Percentiles rank a stretch among this genome's conserved stretches.
These are phyloP conservation scores for Cordyceps cateniannulata DNA, from an alignment of 2,329 filamentous ascomycete species.

Conservation along the genomic window DNA sequence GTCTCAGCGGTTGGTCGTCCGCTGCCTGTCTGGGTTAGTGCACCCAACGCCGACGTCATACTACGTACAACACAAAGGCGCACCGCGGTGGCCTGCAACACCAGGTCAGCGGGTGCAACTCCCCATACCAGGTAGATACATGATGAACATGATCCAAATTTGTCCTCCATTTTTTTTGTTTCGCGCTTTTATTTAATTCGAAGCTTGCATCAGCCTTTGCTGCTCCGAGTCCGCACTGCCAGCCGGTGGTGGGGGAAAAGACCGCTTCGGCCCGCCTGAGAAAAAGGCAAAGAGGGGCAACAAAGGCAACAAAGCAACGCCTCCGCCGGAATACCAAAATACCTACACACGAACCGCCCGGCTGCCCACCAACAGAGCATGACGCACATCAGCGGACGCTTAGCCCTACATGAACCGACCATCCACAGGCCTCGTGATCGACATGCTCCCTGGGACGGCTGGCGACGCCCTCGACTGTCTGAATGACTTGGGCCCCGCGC, in stretches of 20 bases:
- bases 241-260: background rate
- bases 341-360: background rate
- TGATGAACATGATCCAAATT: too few relatives aligned
- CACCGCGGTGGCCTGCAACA: too few relatives aligned
- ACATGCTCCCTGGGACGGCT: background rate
- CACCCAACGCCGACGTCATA: too few relatives aligned
- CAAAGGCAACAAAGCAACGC: background rate
- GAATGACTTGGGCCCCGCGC: constrained; percentile 1
- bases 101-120: too few relatives aligned
- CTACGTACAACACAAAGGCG: too few relatives aligned
- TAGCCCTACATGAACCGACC: background rate
- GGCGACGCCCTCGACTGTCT: background rate
- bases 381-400: background rate
- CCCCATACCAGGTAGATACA: too few relatives aligned
- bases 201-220: too few relatives aligned
- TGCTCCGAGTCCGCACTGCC: too few relatives aligned
- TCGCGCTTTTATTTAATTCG: too few relatives aligned
- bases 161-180: too few relatives aligned
- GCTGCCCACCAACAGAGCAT: background rate
- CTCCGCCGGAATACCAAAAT: background rate
- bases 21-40: background rate
- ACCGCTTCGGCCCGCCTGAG: constrained; percentile 1
- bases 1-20: background rate
- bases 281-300: background rate
- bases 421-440: constrained; percentile 3